A percentile compares a stretch with the other conserved stretches of the same genome.
phyloP scores from a whole-genome alignment of 257 asterid species.

The Solanum chilense region DNA sequence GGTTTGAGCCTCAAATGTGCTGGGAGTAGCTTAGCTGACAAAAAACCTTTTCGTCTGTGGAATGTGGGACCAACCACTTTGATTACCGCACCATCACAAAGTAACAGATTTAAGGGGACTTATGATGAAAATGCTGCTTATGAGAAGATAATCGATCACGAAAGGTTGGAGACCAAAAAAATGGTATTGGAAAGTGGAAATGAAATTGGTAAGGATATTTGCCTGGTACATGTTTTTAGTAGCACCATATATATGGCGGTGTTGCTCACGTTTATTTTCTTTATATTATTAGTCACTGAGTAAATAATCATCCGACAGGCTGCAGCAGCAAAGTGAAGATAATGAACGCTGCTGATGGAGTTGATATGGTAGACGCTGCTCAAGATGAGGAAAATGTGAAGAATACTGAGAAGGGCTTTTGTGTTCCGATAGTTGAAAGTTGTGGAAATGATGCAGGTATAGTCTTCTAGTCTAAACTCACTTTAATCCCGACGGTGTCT shows the following conservation, averaged over 20 bases:
- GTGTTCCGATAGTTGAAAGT: constrained; percentile 4
- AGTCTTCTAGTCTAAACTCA: background rate
- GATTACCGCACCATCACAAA: constrained; percentile 12
- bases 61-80: constrained; percentile 18
- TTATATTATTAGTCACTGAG: background rate
- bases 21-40: constrained; percentile 14
- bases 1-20: constrained; percentile 57
- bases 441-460: constrained; percentile 27
- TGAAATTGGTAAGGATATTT: background rate
- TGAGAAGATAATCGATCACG: constrained; percentile 3
- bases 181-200: background rate
- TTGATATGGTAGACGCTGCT: background rate
- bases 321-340: constrained; percentile 8
- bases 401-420: constrained; percentile 6
- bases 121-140: constrained; percentile 10
- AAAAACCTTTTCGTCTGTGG: constrained; percentile 26
- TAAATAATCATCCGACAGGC: constrained; percentile 21
- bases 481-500: background rate
- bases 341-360: background rate
- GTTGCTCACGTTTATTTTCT: background rate
- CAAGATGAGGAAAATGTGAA: constrained; percentile 2
- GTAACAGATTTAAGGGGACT: constrained; percentile 12
- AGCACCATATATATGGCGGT: background rate
- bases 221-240: background rate
- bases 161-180: background rate